phyloP scores from a whole-genome alignment of 306 rosid species.

The Trifolium subterraneum region DNA sequence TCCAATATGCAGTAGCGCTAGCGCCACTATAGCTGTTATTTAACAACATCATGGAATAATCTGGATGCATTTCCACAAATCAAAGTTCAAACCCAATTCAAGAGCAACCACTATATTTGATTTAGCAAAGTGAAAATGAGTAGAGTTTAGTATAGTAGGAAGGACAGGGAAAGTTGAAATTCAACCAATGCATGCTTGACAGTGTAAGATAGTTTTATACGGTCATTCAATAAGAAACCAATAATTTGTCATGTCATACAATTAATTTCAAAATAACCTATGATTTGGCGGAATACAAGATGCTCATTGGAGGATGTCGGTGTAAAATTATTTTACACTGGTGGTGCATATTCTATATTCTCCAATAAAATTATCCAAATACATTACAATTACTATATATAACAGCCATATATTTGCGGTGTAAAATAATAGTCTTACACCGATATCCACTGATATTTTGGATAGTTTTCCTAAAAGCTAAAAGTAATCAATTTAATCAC shows the following conservation, averaged over 20 bases:
- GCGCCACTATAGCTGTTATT: not conserved
- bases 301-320: not conserved
- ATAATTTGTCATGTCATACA: not conserved
- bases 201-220: too few species aligned
- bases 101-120: constrained; percentile 7
- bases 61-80: constrained; percentile 6
- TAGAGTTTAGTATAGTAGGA: not conserved
- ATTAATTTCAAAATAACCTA: not conserved
- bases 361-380: too few species aligned
- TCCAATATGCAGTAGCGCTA: not conserved
- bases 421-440: too few species aligned
- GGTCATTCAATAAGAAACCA: too few species aligned
- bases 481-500: too few species aligned
- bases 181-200: constrained; percentile 5
- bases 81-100: not conserved
- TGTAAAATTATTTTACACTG: not conserved
- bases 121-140: constrained; percentile 17
- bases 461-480: too few species aligned
- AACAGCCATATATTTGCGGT: too few species aligned
- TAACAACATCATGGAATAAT: not conserved
- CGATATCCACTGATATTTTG: too few species aligned
- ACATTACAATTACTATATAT: too few species aligned
- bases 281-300: not conserved
- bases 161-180: constrained; percentile 22
- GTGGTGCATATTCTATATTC: not conserved